These are phyloP conservation scores for Cinnamomum micranthum DNA, from an alignment of 164 flowering plant genomes.

Conservation along the genomic window DNA sequence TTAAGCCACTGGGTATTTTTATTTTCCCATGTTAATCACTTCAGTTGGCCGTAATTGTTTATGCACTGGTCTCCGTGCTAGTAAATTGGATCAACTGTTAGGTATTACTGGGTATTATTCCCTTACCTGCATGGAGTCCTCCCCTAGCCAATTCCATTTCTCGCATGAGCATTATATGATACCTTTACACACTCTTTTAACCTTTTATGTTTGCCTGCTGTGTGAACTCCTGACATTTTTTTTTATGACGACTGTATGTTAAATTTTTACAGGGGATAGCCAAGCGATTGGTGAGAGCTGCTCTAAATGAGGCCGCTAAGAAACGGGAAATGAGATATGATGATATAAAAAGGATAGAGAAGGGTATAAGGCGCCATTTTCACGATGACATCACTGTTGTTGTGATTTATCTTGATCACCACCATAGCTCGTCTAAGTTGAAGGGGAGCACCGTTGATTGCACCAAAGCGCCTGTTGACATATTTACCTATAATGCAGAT, in stretches of 20 bases:
- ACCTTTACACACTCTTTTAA: too few relatives aligned
- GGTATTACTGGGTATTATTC: too few relatives aligned
- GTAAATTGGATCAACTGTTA: too few relatives aligned
- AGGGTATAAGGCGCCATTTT: constrained; percentile 42
- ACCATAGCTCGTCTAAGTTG: constrained; percentile 15
- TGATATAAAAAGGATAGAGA: constrained; percentile 40
- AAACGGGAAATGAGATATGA: constrained; percentile 49
- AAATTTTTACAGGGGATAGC: constrained; percentile 45
- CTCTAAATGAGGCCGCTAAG: constrained; percentile 40
- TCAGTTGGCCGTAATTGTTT: too few relatives aligned
- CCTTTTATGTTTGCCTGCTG: too few relatives aligned
- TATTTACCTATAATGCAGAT: constrained; percentile 25
- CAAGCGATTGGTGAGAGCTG: constrained; percentile 40
- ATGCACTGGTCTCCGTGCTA: background rate
- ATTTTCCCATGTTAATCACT: background rate
- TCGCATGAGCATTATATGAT: too few relatives aligned
- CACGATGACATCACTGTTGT: constrained; percentile 51
- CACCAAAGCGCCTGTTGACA: constrained; percentile 28
- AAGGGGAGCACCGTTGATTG: constrained; percentile 17
- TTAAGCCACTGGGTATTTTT: background rate
- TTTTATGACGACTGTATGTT: background rate
- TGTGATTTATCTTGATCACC: constrained; percentile 40
- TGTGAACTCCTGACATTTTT: too few relatives aligned
- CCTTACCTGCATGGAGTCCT: too few relatives aligned
- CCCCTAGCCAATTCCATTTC: too few relatives aligned